Percentiles rank a stretch among this genome's conserved stretches.
These are phyloP conservation scores for Lasiosphaeriaceae sp. DNA, from an alignment of 495 filamentous ascomycete species.

Conservation along the genomic window DNA sequence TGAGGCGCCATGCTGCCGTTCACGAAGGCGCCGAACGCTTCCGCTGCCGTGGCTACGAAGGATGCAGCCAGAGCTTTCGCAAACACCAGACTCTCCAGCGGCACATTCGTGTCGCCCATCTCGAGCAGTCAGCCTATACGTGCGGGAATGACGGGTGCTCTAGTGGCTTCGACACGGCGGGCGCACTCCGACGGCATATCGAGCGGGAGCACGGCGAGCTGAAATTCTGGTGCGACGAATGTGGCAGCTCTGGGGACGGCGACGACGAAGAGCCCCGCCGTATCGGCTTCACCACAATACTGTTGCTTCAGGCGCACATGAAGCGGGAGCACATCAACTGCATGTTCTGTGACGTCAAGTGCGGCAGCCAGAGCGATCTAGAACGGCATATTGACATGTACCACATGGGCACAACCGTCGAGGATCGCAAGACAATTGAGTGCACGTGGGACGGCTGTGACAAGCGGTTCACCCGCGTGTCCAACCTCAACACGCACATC, in stretches of 20 bases:
- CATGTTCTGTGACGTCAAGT: conserved; percentile 62
- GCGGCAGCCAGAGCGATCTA: conserved; percentile 55
- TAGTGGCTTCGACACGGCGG: conserved; percentile 66
- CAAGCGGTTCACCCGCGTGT: conserved; percentile 69
- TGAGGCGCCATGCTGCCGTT: conserved; percentile 62
- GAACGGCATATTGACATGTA: conserved; percentile 66
- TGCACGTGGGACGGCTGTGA: conserved; percentile 65
- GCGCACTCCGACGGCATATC: conserved; percentile 65
- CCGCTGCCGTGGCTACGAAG: conserved; percentile 67
- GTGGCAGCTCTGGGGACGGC: conserved; percentile 32
- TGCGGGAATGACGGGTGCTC: conserved; percentile 67
- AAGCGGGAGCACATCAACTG: conserved; percentile 68
- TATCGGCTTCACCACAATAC: conserved; percentile 67
- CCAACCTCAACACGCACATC: conserved; percentile 76
- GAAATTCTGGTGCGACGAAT: conserved; percentile 70
- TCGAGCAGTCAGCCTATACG: conserved; percentile 61
- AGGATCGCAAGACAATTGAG: conserved; percentile 56
- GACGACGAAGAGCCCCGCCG: conserved; percentile 16
- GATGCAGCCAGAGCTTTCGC: conserved; percentile 75
- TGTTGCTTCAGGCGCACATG: conserved; percentile 67
- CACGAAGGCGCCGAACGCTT: conserved; percentile 67
- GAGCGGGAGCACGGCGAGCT: conserved; percentile 63
- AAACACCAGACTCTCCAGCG: conserved; percentile 84
- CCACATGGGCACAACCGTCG: conserved; percentile 58
- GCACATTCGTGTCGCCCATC: conserved; percentile 71